phyloP scores from a whole-genome alignment of 768 basidiomycete genomes.

The Serendipita sp. region DNA sequence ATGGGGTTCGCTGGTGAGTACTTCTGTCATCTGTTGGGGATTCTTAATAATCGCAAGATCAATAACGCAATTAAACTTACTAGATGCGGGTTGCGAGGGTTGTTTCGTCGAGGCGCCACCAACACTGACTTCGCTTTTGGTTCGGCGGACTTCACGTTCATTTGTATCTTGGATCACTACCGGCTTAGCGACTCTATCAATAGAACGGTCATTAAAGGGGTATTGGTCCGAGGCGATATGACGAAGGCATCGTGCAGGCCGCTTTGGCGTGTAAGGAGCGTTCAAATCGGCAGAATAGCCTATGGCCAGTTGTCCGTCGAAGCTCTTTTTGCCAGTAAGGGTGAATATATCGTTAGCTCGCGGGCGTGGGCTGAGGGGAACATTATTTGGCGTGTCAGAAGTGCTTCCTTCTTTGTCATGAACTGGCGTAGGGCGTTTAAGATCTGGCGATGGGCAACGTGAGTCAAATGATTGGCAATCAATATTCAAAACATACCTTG shows the following conservation, averaged over 20 bases:
- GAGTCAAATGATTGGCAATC: no score
- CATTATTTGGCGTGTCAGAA: conserved; percentile 35
- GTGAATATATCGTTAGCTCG: conserved; percentile 7
- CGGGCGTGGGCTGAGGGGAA: conserved; percentile 33
- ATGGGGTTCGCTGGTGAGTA: neutral
- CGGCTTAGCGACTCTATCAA: neutral
- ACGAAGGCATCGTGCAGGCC: neutral
- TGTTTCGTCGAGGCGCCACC: no score
- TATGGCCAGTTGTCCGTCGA: neutral
- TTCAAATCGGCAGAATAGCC: conserved; percentile 5
- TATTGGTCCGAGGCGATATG: neutral
- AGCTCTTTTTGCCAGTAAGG: neutral
- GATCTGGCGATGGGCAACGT: no score
- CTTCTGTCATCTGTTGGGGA: neutral
- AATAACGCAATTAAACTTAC: neutral
- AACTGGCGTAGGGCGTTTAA: no score
- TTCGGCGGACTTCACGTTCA: no score
- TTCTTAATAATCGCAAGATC: neutral
- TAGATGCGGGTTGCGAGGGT: neutral
- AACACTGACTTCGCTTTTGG: no score
- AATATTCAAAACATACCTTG: no score
- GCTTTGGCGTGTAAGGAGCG: neutral
- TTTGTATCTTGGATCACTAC: neutral
- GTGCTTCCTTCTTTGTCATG: conserved; percentile 44
- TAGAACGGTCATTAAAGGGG: neutral